Percentiles rank a stretch among this genome's conserved stretches.
phyloP scores from a whole-genome alignment of 441 rosid species.

The Caryocar brasiliense region DNA sequence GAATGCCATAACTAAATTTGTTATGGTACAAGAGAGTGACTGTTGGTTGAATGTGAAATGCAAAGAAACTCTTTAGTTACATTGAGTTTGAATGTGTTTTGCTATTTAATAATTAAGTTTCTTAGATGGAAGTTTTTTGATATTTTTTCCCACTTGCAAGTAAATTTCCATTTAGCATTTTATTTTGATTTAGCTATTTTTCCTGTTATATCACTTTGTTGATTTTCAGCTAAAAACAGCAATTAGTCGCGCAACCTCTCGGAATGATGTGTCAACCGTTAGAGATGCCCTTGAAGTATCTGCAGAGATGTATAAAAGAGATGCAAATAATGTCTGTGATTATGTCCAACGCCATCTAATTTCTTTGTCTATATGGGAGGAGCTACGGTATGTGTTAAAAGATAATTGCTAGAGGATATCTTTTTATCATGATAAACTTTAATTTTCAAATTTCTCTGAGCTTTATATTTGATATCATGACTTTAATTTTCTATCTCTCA shows the following conservation, averaged over 20 bases:
- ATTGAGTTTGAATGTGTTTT: no score
- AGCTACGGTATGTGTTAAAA: constrained; percentile 50
- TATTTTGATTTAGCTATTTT: neutral
- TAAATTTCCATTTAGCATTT: neutral
- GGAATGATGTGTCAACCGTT: constrained; percentile 79
- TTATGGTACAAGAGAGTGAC: neutral
- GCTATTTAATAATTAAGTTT: neutral
- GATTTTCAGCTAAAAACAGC: constrained; percentile 86
- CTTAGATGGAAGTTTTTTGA: neutral
- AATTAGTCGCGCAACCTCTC: constrained; percentile 80
- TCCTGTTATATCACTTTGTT: constrained; percentile 6
- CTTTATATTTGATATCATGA: no score
- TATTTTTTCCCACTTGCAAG: no score
- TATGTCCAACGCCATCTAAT: constrained; percentile 92
- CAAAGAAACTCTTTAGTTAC: no score
- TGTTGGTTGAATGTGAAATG: neutral
- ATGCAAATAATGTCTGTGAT: constrained; percentile 81
- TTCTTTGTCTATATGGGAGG: constrained; percentile 94
- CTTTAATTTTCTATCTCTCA: no score
- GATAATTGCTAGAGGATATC: constrained; percentile 2
- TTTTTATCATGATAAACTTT: neutral
- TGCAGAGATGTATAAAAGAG: constrained; percentile 92
- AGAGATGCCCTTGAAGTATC: constrained; percentile 97
- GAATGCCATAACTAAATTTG: neutral
- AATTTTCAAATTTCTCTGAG: neutral